Conservation (phyloP, 306 rosid genomes). For the Clitoria ternatea region DNA sequence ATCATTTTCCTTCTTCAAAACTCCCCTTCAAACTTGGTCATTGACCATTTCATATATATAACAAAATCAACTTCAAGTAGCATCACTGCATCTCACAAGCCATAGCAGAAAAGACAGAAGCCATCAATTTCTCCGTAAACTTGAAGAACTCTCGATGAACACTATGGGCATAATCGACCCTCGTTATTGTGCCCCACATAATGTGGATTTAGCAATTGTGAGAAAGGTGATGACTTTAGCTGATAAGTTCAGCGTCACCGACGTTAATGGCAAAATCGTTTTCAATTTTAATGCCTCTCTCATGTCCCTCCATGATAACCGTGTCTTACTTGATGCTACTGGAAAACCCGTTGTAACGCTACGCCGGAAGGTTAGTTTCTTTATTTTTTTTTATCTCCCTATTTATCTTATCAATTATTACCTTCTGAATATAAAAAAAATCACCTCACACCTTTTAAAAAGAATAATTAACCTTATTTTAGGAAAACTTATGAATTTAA, state of each 20-base stretch:
- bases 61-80: not conserved
- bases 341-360: conserved; percentile 41
- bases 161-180: conserved; percentile 31
- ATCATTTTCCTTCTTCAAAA: not conserved
- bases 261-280: conserved; percentile 36
- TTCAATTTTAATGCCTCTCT: conserved; percentile 47
- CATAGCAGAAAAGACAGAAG: not conserved
- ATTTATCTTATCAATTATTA: too few species aligned
- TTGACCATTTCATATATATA: conserved; percentile 9
- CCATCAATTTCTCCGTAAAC: not conserved
- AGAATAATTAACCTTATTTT: too few species aligned
- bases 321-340: conserved; percentile 41
- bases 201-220: conserved; percentile 38
- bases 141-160: not conserved
- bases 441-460: too few species aligned
- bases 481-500: too few species aligned
- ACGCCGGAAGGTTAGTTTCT: conserved; percentile 38
- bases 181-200: conserved; percentile 40
- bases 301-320: conserved; percentile 37
- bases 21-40: not conserved
- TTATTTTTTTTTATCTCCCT: not conserved
- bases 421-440: too few species aligned
- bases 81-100: not conserved
- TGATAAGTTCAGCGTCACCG: conserved; percentile 41
- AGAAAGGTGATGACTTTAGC: conserved; percentile 33